phyloP scores from a whole-genome alignment of 345 rosid genomes.

The Pseudoturritis turrita region DNA sequence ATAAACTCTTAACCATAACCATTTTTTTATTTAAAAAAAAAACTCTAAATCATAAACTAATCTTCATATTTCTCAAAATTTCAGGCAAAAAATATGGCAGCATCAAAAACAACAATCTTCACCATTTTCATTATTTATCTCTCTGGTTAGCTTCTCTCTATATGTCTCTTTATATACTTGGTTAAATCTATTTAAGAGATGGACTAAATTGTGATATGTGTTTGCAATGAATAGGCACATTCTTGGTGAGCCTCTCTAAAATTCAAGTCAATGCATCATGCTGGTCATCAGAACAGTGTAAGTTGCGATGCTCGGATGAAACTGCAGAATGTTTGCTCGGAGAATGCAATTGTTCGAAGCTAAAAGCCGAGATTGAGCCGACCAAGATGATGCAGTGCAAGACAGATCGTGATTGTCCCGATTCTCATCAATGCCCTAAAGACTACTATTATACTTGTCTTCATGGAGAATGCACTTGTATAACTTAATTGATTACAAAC shows the following conservation, averaged over 20 bases:
- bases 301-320: neutral
- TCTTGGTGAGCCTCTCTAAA: neutral
- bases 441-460: constrained; percentile 8
- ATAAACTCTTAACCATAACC: no score
- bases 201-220: neutral
- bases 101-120: neutral
- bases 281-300: neutral
- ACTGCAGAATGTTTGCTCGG: neutral
- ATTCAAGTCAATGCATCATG: neutral
- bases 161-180: neutral
- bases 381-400: neutral
- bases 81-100: neutral
- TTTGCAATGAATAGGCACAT: neutral
- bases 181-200: neutral
- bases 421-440: constrained; percentile 8
- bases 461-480: constrained; percentile 8
- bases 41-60: neutral
- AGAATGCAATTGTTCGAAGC: neutral
- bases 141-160: neutral
- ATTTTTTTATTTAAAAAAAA: no score
- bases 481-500: neutral
- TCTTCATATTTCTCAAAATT: neutral
- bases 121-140: neutral
- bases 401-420: constrained; percentile 5
- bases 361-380: neutral